phyloP scores from a whole-genome alignment of 331 rosid genomes.

The Pyrus hybrid region DNA sequence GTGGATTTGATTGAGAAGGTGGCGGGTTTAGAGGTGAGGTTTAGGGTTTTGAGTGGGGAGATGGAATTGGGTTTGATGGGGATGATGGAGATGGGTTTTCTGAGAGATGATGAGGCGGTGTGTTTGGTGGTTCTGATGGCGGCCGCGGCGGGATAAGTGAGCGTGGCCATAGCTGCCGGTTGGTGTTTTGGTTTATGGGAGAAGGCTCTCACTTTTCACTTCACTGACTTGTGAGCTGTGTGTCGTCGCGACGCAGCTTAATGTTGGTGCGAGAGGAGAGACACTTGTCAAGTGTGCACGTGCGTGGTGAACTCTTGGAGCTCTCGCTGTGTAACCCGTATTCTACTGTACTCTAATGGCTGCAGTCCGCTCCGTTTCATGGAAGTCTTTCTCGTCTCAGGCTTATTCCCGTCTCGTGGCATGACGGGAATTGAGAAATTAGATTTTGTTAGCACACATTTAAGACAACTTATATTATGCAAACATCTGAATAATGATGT shows the following conservation, averaged over 20 bases:
- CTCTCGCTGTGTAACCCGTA: background rate
- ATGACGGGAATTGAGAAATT: too few species aligned
- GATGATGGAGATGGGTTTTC: background rate
- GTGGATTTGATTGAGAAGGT: constrained; percentile 11
- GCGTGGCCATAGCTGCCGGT: background rate
- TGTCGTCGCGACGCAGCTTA: background rate
- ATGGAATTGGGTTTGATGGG: background rate
- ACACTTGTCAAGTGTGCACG: background rate
- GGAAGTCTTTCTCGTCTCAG: background rate
- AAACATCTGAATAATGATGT: too few species aligned
- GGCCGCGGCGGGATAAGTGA: background rate
- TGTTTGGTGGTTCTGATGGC: background rate
- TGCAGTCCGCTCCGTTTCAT: background rate
- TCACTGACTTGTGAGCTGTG: background rate
- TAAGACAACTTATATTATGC: too few species aligned
- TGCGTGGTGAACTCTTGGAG: background rate
- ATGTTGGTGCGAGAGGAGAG: background rate
- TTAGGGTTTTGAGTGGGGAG: constrained; percentile 17
- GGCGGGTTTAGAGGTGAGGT: background rate
- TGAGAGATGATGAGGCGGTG: background rate
- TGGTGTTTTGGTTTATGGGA: background rate
- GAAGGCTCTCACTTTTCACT: background rate
- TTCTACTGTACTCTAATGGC: background rate
- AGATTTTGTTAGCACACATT: too few species aligned
- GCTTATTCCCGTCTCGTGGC: too few species aligned